Percentiles rank a stretch among this genome's conserved stretches.
Conservation (phyloP, 192 early-diverging fungal genomes). For the Jimgerdemannia lactiflua region DNA sequence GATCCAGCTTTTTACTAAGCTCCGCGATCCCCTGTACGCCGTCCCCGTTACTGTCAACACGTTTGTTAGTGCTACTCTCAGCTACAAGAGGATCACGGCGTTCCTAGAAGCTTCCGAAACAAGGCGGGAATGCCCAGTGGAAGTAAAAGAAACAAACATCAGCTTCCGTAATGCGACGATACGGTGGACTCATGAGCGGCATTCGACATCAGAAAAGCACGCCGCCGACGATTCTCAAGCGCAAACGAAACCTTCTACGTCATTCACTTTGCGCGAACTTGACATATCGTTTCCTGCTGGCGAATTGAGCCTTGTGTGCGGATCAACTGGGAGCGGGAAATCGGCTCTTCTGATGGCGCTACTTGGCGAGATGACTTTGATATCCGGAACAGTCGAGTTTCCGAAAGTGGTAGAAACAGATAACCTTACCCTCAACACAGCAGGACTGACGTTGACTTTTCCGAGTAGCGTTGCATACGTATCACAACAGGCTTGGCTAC, state of each 20-base stretch:
- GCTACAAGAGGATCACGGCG: conserved; percentile 39
- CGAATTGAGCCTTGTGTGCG: conserved; percentile 66
- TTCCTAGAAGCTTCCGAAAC: conserved; percentile 24
- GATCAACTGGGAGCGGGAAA: conserved; percentile 81
- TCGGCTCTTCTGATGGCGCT: conserved; percentile 67
- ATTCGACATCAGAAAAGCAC: conserved; percentile 27
- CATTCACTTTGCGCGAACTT: conserved; percentile 55
- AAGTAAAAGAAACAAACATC: conserved; percentile 14
- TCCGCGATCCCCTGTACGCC: conserved; percentile 80
- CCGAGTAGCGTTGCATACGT: conserved; percentile 72
- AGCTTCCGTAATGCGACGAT: conserved; percentile 33
- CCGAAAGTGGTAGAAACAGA: conserved; percentile 12
- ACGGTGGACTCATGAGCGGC: conserved; percentile 21
- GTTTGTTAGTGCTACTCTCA: conserved; percentile 71
- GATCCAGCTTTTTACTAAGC: conserved; percentile 82
- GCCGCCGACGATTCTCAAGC: neutral
- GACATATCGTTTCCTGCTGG: conserved; percentile 55
- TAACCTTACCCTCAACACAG: neutral
- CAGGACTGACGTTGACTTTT: no score
- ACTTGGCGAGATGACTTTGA: conserved; percentile 69
- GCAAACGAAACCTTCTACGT: conserved; percentile 4
- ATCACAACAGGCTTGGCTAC: conserved; percentile 65
- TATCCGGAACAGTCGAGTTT: conserved; percentile 21
- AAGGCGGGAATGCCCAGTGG: conserved; percentile 33
- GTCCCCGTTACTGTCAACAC: conserved; percentile 77